Evolutionary conservation across 805 yeast species (phyloP).

Genomic region (Ogataea haglerorum): DNA sequence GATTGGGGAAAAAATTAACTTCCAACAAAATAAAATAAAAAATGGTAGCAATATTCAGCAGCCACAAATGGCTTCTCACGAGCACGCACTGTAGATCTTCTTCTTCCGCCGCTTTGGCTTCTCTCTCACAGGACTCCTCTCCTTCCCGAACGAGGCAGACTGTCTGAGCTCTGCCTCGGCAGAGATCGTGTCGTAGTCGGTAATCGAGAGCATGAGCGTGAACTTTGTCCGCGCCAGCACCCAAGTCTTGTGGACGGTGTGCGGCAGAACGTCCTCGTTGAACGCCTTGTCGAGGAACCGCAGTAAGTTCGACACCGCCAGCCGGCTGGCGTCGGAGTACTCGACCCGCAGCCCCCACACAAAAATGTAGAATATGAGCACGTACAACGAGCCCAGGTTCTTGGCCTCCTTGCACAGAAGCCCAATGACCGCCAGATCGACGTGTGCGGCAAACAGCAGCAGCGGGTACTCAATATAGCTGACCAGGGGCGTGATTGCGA

Average conservation of each 20-base stretch:
- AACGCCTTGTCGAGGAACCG: constrained; percentile 22
- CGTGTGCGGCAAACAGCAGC: constrained; percentile 36
- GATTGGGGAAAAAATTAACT: no score
- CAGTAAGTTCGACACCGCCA: constrained; percentile 27
- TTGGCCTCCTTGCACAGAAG: constrained; percentile 30
- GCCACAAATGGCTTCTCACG: constrained; percentile 2
- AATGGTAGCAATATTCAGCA: constrained; percentile 5
- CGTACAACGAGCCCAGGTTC: constrained; percentile 26
- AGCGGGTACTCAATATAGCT: constrained; percentile 37
- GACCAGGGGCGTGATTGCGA: constrained; percentile 37
- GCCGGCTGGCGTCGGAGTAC: constrained; percentile 34
- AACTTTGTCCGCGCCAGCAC: constrained; percentile 13
- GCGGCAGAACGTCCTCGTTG: constrained; percentile 17
- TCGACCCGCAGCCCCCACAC: constrained; percentile 40
- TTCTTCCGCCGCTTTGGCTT: constrained; percentile 12
- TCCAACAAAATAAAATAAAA: neutral
- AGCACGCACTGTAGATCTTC: constrained; percentile 11
- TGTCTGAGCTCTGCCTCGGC: constrained; percentile 8
- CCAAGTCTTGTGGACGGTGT: constrained; percentile 16
- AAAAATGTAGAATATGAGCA: constrained; percentile 33
- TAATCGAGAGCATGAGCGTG: constrained; percentile 21
- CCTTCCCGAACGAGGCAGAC: constrained; percentile 1
- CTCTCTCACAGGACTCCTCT: constrained; percentile 5
- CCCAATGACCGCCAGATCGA: constrained; percentile 35
- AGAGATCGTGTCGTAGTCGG: constrained; percentile 11